phyloP scores from a whole-genome alignment of 202 grass and related monocot genomes.

The Musa balbisiana region DNA sequence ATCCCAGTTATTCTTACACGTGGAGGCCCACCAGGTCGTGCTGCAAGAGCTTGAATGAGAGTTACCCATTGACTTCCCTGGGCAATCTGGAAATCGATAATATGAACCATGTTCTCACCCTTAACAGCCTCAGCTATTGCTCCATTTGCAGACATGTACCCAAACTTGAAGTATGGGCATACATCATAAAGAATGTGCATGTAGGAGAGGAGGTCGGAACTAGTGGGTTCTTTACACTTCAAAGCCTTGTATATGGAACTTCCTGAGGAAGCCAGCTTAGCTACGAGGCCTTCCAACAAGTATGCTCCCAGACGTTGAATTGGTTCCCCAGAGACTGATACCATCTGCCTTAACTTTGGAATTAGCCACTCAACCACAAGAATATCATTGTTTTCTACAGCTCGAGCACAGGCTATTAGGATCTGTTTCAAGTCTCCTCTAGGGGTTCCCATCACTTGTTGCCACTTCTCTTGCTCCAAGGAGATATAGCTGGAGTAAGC shows the following conservation, averaged over 20 bases:
- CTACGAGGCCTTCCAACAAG: slow-evolving; percentile 1
- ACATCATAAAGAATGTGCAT: neutral
- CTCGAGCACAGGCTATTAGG: neutral
- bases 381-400: neutral
- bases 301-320: neutral
- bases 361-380: neutral
- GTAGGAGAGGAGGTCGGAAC: neutral
- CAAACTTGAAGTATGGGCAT: slow-evolving; percentile 14
- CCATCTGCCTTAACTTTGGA: neutral
- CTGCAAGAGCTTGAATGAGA: neutral
- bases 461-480: neutral
- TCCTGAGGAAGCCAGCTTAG: neutral
- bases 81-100: slow-evolving; percentile 10
- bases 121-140: slow-evolving; percentile 5
- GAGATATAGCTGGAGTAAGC: neutral
- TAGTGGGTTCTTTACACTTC: neutral
- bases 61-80: slow-evolving; percentile 5
- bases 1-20: neutral
- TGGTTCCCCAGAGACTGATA: slow-evolving; percentile 1
- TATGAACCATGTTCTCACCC: slow-evolving; percentile 2
- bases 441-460: neutral
- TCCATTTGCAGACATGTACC: slow-evolving; percentile 7
- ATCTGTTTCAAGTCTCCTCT: slow-evolving; percentile 4
- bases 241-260: neutral
- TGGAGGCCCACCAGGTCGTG: slow-evolving; percentile 2